These are phyloP conservation scores for Backusella psychrophila DNA, from an alignment of 192 early-diverging fungal species.

Conservation along the genomic window DNA sequence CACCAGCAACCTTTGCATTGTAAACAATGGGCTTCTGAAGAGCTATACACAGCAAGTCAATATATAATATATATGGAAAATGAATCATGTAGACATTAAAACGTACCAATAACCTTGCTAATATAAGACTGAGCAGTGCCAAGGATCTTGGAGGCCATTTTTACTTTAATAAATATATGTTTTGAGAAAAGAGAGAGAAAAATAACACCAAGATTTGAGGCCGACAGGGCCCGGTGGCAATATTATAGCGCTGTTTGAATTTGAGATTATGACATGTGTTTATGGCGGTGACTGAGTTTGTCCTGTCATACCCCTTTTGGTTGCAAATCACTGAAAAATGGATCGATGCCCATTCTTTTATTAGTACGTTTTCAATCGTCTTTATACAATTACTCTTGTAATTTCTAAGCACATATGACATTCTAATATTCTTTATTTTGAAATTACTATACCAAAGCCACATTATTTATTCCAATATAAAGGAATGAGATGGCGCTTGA, in stretches of 20 bases:
- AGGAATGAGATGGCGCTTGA: no score
- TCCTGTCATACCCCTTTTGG: no score
- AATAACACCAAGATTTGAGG: not conserved
- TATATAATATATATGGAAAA: not conserved
- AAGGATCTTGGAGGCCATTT: constrained; percentile 24
- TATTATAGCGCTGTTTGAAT: not conserved
- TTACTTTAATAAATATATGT: constrained; percentile 1
- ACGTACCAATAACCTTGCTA: constrained; percentile 27
- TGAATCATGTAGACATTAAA: not conserved
- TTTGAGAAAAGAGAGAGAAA: not conserved
- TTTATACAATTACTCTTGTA: no score
- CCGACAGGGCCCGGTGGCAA: constrained; percentile 15
- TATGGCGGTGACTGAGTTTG: not conserved
- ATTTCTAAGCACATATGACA: no score
- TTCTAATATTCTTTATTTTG: no score
- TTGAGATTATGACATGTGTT: not conserved
- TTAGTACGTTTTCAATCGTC: no score
- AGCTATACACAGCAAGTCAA: constrained; percentile 5
- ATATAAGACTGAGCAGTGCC: constrained; percentile 18
- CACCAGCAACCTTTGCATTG: constrained; percentile 53
- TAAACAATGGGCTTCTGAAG: constrained; percentile 43
- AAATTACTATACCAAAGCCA: no score
- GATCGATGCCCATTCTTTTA: no score
- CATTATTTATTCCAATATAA: no score
- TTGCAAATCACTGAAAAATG: no score